Conservation (phyloP, 257 asterid species). For the Nicotiana paniculata region DNA sequence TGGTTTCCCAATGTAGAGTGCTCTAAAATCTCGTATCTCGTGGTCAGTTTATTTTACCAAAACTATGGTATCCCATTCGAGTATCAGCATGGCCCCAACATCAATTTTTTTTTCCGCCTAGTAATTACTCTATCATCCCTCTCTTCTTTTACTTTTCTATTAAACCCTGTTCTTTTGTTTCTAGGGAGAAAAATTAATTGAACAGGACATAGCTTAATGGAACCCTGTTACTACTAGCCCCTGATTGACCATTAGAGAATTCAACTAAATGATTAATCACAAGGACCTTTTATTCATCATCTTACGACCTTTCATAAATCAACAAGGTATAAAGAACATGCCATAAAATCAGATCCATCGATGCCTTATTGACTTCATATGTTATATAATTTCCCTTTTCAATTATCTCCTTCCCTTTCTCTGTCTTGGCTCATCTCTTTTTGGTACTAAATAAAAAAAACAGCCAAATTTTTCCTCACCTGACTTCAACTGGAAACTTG, state of each 20-base stretch:
- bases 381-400: not conserved
- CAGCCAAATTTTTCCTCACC: slow-evolving; percentile 31
- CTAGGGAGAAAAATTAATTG: not conserved
- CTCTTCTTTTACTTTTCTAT: not conserved
- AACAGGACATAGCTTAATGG: not conserved
- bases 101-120: not conserved
- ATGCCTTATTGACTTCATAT: not conserved
- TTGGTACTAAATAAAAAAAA: not conserved
- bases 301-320: not conserved
- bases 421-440: not conserved
- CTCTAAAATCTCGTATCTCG: not conserved
- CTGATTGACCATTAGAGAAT: not conserved
- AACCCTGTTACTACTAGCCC: not conserved
- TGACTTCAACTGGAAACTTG: slow-evolving; percentile 86
- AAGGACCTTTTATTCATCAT: not conserved
- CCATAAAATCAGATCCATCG: not conserved
- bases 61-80: not conserved
- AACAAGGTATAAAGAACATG: not conserved
- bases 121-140: not conserved
- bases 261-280: not conserved
- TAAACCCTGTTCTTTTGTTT: not conserved
- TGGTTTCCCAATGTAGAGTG: not conserved
- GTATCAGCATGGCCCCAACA: not conserved
- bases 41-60: not conserved
- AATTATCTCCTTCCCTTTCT: not conserved